Base-by-base conservation (phyloP, 108 stramenopile genomes). In the Nitzschia sp. region DNA sequence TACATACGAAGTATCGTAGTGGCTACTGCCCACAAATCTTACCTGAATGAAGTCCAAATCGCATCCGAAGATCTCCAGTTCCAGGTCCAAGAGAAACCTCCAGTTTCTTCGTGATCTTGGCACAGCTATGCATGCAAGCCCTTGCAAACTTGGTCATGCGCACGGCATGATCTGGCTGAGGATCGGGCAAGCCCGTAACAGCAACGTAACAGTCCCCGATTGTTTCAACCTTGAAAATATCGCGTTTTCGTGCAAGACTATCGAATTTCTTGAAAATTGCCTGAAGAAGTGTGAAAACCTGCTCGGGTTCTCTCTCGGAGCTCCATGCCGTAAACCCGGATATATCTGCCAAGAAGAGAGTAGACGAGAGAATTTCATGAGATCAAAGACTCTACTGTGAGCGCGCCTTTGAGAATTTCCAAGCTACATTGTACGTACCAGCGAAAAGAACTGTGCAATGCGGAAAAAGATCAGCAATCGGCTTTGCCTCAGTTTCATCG, bases 391-490 rank as follows among this genome's bases (percentile, higher is more conserved):
- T n/a, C n/a, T n/a, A n/a, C n/a, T n/a, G n/a, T n/a, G n/a, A n/a
- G n/a, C n/a, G n/a, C n/a, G n/a, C n/a, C n/a, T n/a, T n/a, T n/a
- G n/a, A n/a, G n/a, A n/a, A n/a, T n/a, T n/a, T n/a, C n/a, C n/a
- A n/a, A n/a, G n/a, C n/a, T n/a, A n/a, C n/a, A n/a, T n/a, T n/a
- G n/a, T n/a, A n/a, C n/a, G n/a, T n/a, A n/a, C n/a, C 85, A 2
- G 67, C 17, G 53, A 67, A 68, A 9, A 63, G 28, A 32, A 83
- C 77, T 21, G 81, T 82, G 17, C 78, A 76, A 52, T 81, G 75
- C n/a, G 81, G 78, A 63, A 73, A 85, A 50, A 72, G 68, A 71
- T 85, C 84, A 8, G 85, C 81, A 60, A 85, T 85, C 11, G 70
- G 70, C 34, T 61, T 62, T 1, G 45, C 36, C 19, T 61, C 57